phyloP scores from a whole-genome alignment of 805 yeast species.

The Candida jianshihensis region DNA sequence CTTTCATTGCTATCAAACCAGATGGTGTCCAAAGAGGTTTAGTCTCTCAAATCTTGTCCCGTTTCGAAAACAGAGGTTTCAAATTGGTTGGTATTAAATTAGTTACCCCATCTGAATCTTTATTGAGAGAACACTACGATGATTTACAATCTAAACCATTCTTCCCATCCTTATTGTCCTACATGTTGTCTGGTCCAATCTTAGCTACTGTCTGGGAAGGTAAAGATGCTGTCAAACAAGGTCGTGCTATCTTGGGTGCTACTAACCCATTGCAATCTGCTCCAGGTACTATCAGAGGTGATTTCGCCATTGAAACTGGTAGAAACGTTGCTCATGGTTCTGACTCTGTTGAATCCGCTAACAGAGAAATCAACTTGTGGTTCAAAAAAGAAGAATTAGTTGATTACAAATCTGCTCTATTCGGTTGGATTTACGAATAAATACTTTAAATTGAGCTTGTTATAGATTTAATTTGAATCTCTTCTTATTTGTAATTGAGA shows the following conservation, averaged over 20 bases:
- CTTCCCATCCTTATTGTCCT: slow-evolving; percentile 92
- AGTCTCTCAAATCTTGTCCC: slow-evolving; percentile 78
- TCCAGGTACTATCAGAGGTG: slow-evolving; percentile 99
- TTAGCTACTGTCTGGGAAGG: slow-evolving; percentile 99
- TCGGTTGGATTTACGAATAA: slow-evolving; percentile 94
- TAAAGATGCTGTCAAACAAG: slow-evolving; percentile 98
- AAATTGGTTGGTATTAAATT: slow-evolving; percentile 95
- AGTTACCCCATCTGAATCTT: slow-evolving; percentile 76
- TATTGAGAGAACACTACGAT: slow-evolving; percentile 89
- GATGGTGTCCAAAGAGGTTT: slow-evolving; percentile 99
- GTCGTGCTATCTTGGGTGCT: slow-evolving; percentile 96
- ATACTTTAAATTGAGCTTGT: no score
- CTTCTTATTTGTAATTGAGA: no score
- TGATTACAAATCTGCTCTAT: slow-evolving; percentile 80
- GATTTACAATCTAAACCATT: slow-evolving; percentile 95
- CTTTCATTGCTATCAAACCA: slow-evolving; percentile 90
- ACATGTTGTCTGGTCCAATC: slow-evolving; percentile 98
- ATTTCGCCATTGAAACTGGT: slow-evolving; percentile 96
- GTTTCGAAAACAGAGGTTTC: slow-evolving; percentile 97
- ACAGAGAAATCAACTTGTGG: slow-evolving; percentile 95
- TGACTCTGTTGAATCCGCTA: slow-evolving; percentile 96
- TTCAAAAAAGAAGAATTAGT: slow-evolving; percentile 95
- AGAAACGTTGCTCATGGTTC: slow-evolving; percentile 99
- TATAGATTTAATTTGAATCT: no score
- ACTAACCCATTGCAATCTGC: slow-evolving; percentile 96